phyloP scores from a whole-genome alignment of 78 protist genomes.

The Tieghemostelium lacteum region DNA sequence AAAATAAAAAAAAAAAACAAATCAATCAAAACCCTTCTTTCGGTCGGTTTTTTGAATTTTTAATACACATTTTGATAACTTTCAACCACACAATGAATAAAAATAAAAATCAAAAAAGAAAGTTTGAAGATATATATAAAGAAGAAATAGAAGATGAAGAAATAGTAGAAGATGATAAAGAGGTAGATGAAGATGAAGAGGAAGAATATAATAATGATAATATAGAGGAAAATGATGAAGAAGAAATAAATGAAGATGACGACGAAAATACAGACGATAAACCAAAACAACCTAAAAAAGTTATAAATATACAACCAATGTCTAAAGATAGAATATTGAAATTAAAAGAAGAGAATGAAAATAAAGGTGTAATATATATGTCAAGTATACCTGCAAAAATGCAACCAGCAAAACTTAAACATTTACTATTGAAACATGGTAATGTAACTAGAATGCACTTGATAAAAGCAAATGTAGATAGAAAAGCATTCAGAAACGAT shows the following conservation, averaged over 20 bases:
- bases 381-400: slow-evolving; percentile 60
- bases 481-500: slow-evolving; percentile 51
- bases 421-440: slow-evolving; percentile 37
- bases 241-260: slow-evolving; percentile 6
- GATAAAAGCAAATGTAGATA: slow-evolving; percentile 52
- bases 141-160: slow-evolving; percentile 14
- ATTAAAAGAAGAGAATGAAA: slow-evolving; percentile 47
- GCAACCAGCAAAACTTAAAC: slow-evolving; percentile 55
- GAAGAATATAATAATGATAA: background rate
- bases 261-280: background rate
- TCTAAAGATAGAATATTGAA: slow-evolving; percentile 17
- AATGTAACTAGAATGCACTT: slow-evolving; percentile 68
- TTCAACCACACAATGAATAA: too few relatives aligned
- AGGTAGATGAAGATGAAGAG: slow-evolving; percentile 20
- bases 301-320: slow-evolving; percentile 46
- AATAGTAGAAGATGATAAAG: slow-evolving; percentile 1
- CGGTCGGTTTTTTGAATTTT: too few relatives aligned
- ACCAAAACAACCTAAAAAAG: slow-evolving; percentile 29
- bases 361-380: slow-evolving; percentile 59
- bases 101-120: background rate
- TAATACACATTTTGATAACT: too few relatives aligned
- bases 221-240: background rate
- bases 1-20: too few relatives aligned
- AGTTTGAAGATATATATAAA: slow-evolving; percentile 7
- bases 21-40: too few relatives aligned